These are phyloP conservation scores for Neoscytalidium dimidiatum DNA, from an alignment of 2,329 filamentous ascomycete genomes.

Conservation along the genomic window DNA sequence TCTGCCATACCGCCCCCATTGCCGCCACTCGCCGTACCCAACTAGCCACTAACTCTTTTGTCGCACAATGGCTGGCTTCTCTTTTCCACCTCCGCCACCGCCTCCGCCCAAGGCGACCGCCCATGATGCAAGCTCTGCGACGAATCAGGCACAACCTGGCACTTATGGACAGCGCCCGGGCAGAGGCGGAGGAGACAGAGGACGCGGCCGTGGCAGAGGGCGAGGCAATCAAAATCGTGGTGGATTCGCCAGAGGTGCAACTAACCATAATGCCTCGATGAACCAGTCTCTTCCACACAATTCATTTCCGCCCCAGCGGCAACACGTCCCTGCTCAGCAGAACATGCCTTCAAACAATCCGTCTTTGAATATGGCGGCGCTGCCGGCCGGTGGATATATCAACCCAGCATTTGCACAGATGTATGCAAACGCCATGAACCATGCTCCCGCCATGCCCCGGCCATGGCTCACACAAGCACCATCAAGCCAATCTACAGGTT, in stretches of 20 bases:
- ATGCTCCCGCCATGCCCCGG: neutral
- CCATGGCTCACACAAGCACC: neutral
- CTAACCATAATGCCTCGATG: neutral
- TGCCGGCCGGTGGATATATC: constrained; percentile 21
- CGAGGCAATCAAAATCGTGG: constrained; percentile 25
- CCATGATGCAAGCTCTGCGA: constrained; percentile 28
- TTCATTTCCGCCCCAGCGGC: neutral
- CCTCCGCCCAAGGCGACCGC: constrained; percentile 38
- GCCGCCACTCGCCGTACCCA: neutral
- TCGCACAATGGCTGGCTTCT: constrained; percentile 30
- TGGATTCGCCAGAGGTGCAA: neutral
- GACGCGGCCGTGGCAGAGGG: constrained; percentile 33
- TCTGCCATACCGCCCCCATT: neutral
- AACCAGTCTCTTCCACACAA: neutral
- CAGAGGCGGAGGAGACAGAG: constrained; percentile 20
- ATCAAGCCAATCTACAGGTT: neutral
- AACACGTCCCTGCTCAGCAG: neutral
- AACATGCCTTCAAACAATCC: neutral
- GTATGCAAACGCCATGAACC: neutral
- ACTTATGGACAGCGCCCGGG: constrained; percentile 1
- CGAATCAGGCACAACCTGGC: constrained; percentile 29
- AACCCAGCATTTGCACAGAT: constrained; percentile 24
- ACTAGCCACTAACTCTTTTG: neutral
- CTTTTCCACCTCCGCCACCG: constrained; percentile 53
- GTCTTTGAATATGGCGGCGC: neutral